A percentile compares a stretch with the other conserved stretches of the same genome.
phyloP scores from a whole-genome alignment of 2,329 filamentous ascomycete genomes.

The Biscogniauxia sp. region DNA sequence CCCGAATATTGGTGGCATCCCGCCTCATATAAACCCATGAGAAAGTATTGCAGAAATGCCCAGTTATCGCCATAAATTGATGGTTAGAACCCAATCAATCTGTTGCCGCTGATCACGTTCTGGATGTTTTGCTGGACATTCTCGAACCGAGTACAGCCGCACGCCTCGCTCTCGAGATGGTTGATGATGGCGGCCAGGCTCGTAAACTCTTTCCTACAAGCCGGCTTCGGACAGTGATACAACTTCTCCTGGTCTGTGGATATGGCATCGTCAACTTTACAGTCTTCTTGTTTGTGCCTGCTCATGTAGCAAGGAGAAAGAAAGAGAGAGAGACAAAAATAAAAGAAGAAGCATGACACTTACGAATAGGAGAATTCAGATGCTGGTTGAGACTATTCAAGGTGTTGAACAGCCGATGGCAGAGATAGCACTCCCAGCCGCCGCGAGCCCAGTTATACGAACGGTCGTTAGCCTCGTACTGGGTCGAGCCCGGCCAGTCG shows the following conservation, averaged over 20 bases:
- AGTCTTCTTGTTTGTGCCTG: too few relatives aligned
- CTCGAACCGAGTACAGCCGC: conserved; percentile 38
- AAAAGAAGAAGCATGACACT: too few relatives aligned
- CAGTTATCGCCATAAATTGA: too few relatives aligned
- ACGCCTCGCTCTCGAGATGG: conserved; percentile 44
- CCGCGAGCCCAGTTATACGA: conserved; percentile 52
- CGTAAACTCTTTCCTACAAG: conserved; percentile 38
- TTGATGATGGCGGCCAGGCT: conserved; percentile 40
- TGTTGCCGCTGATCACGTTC: conserved; percentile 2
- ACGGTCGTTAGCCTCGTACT: conserved; percentile 37
- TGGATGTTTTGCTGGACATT: conserved; percentile 15
- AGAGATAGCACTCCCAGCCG: conserved; percentile 54
- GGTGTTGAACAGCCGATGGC: conserved; percentile 41
- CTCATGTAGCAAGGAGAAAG: too few relatives aligned
- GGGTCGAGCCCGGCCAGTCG: conserved; percentile 38
- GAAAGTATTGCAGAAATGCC: too few relatives aligned
- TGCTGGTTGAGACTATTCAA: too few relatives aligned
- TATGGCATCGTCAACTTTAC: too few relatives aligned
- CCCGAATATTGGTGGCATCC: too few relatives aligned
- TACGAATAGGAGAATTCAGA: too few relatives aligned
- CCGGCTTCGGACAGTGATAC: conserved; percentile 40
- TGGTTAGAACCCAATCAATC: not conserved
- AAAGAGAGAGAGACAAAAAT: too few relatives aligned
- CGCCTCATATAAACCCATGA: too few relatives aligned
- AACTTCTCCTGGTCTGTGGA: conserved; percentile 35